Evolutionary conservation across 805 yeast species (phyloP), one percentile per base, ranked within the genome.

Genomic region (Blastobotrys peoriensis): DNA sequence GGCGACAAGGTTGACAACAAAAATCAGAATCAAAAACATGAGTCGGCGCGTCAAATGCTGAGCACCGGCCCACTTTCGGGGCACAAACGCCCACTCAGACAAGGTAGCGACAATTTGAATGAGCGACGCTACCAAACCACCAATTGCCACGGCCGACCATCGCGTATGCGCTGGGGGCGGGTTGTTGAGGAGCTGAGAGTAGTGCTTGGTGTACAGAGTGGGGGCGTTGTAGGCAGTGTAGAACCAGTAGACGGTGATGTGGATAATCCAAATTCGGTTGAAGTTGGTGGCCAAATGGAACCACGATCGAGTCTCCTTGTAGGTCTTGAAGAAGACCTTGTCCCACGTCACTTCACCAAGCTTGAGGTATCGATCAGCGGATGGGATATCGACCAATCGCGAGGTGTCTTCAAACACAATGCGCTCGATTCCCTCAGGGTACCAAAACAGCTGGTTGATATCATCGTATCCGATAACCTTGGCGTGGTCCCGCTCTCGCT

Each of bases 1-100:
- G 0, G 94, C 93, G 0, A 65, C 57, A 2, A 71, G 52, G 49
- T 75, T 75, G 2, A 76, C 19, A 0, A 69, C 9, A 3, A 83
- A 65, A 53, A 88, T 76, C 40, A 78, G 52, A 40, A 83, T 53
- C 63, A 93, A 67, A 63, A 91, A 83, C 71, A 81, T 62, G 58
- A 93, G 73, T 66, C 98, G 83, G 69, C 95, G 86, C 33, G 86
- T 70, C 63, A 93, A 76, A 64, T 85, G 96, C 71, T 91, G 98
- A 65, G 97, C 96, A 67, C 99, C 98, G 27, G 98, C 95, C 97
- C 97, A 94, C 58, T 81, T 78, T 69, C 98, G 82, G 55, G 98
- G 98, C 48, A 94, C 97, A 59, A 87, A 94, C 64, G 80, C 71
- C 95, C 95, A 91, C 70, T 93, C 99, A 60, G 85, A 78, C 33